Conservation (phyloP, 2,329 filamentous ascomycete genomes). For the Fusarium scirpi region DNA sequence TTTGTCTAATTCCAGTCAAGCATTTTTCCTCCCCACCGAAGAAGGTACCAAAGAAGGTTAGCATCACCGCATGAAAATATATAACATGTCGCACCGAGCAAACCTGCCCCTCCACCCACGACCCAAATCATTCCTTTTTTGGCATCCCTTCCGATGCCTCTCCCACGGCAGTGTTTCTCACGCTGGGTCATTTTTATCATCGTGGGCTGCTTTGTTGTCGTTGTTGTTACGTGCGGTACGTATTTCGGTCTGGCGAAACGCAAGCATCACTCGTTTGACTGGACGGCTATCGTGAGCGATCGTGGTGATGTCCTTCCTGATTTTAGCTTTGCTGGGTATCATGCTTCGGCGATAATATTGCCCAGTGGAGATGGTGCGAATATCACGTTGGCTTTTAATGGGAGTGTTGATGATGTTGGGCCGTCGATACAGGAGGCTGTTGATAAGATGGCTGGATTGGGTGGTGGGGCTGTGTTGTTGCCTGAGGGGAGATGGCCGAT, state of each 20-base stretch:
- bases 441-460: conserved; percentile 5
- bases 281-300: conserved; percentile 15
- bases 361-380: not conserved
- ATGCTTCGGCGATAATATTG: conserved; percentile 28
- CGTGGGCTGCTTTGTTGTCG: conserved; percentile 4
- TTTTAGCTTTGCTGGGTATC: conserved; percentile 42
- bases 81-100: not conserved
- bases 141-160: conserved; percentile 2
- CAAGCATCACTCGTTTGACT: conserved; percentile 23
- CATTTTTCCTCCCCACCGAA: not conserved
- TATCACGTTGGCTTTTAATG: not conserved
- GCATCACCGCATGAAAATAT: not conserved
- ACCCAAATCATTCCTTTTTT: not conserved
- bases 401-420: conserved; percentile 12
- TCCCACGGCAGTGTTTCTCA: conserved; percentile 23
- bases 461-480: conserved; percentile 32
- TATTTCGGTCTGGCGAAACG: conserved; percentile 19
- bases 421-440: conserved; percentile 32
- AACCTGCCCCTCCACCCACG: not conserved
- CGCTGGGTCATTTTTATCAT: conserved; percentile 3
- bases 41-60: too few relatives aligned
- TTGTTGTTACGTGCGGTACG: conserved; percentile 3
- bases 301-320: conserved; percentile 37
- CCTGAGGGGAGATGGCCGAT: conserved; percentile 24
- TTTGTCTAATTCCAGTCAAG: not conserved